These are phyloP conservation scores for Cydonia oblonga DNA, from an alignment of 331 rosid species.

Conservation along the genomic window DNA sequence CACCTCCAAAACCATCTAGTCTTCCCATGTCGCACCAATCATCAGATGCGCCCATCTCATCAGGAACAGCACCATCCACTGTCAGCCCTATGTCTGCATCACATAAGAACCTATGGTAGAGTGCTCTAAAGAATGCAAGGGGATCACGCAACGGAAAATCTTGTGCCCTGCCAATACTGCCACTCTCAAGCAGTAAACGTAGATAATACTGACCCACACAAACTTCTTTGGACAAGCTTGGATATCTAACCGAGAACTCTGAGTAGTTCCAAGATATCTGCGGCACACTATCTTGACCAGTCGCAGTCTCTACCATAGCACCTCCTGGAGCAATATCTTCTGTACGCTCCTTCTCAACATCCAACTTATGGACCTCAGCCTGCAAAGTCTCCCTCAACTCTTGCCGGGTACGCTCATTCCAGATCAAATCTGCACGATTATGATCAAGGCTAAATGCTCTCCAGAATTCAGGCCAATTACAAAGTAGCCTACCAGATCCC, in stretches of 20 bases:
- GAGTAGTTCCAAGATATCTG: slow-evolving; percentile 98
- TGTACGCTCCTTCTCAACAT: slow-evolving; percentile 95
- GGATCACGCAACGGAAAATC: slow-evolving; percentile 98
- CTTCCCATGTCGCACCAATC: slow-evolving; percentile 99
- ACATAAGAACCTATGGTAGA: slow-evolving; percentile 87
- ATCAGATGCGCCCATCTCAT: slow-evolving; percentile 97
- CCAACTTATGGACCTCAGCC: slow-evolving; percentile 96
- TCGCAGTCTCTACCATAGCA: slow-evolving; percentile 32
- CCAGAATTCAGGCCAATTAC: slow-evolving; percentile 99
- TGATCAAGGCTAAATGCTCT: slow-evolving; percentile 94
- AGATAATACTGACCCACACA: slow-evolving; percentile 97
- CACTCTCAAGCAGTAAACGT: slow-evolving; percentile 92
- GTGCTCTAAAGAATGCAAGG: slow-evolving; percentile 88
- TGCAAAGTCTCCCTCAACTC: slow-evolving; percentile 88
- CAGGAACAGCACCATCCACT: slow-evolving; percentile 97
- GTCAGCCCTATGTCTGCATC: slow-evolving; percentile 98
- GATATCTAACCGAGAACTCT: slow-evolving; percentile 81
- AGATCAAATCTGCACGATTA: slow-evolving; percentile 98
- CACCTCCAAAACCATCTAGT: slow-evolving; percentile 98
- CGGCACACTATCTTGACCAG: slow-evolving; percentile 61
- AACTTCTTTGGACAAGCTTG: slow-evolving; percentile 96
- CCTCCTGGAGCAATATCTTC: slow-evolving; percentile 96
- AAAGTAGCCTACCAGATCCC: slow-evolving; percentile 90
- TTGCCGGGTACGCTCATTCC: slow-evolving; percentile 99
- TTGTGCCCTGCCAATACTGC: slow-evolving; percentile 86